Conservation (phyloP, 495 filamentous ascomycete species). For the Talaromyces ruber region DNA sequence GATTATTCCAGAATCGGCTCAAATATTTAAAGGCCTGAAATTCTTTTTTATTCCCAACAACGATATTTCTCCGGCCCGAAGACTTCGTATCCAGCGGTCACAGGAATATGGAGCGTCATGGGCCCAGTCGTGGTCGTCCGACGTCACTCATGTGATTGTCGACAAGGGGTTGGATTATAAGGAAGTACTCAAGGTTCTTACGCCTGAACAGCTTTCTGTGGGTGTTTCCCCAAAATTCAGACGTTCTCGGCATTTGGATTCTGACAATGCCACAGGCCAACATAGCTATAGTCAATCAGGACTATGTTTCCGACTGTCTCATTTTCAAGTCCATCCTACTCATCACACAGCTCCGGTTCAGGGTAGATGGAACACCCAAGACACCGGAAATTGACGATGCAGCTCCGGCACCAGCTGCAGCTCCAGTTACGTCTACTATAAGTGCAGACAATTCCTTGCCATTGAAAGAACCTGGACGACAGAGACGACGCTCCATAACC, state of each 20-base stretch:
- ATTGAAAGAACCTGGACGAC: slow-evolving; percentile 20
- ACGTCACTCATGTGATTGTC: slow-evolving; percentile 69
- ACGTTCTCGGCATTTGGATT: slow-evolving; percentile 5
- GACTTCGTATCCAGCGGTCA: slow-evolving; percentile 63
- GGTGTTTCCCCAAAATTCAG: slow-evolving; percentile 12
- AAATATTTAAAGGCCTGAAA: slow-evolving; percentile 55
- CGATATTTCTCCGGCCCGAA: slow-evolving; percentile 56
- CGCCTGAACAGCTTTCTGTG: slow-evolving; percentile 39
- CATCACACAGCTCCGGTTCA: slow-evolving; percentile 50
- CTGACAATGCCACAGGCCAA: slow-evolving; percentile 32
- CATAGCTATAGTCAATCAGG: slow-evolving; percentile 61
- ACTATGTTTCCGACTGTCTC: slow-evolving; percentile 75
- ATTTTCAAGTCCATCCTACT: slow-evolving; percentile 49
- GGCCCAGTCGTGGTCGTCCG: slow-evolving; percentile 41
- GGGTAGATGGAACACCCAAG: slow-evolving; percentile 33
- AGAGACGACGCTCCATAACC: slow-evolving; percentile 11
- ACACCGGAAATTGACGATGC: slow-evolving; percentile 1
- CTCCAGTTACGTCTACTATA: slow-evolving; percentile 1
- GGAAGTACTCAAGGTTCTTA: slow-evolving; percentile 56
- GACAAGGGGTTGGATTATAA: slow-evolving; percentile 59
- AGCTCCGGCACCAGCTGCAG: too few species aligned
- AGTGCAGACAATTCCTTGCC: slow-evolving; percentile 11
- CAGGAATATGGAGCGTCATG: slow-evolving; percentile 68
- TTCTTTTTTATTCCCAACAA: slow-evolving; percentile 83
- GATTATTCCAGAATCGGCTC: slow-evolving; percentile 46